Evolutionary conservation across 1,284 basidiomycete species (phyloP), one percentile per base, ranked within the genome.

Genomic region (Cutaneotrichosporon cavernicola): DNA sequence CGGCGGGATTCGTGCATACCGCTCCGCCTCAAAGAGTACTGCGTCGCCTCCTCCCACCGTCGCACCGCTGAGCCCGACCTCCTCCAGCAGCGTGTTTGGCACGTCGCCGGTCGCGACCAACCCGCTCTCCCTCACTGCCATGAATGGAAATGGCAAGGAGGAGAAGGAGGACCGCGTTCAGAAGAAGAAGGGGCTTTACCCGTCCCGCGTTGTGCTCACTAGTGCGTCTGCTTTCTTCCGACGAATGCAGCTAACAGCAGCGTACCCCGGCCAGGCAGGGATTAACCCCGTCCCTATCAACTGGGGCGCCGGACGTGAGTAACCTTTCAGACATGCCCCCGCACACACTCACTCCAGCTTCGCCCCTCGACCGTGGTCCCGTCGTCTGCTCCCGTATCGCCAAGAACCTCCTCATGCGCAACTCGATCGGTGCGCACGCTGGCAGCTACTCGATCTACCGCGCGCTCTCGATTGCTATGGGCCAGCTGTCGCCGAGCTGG

Each of bases 371-470:
- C 22, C 89, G 95, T 30, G 95, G 96, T 0, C 92, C 95, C 5
- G 85, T 98, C 68, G 87, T 98, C 62, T 93, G 91, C 72, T 93
- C 91, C 1, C 89, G 96, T 36, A 88, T 95, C 50, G 87, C 89
- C 0, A 85, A 86, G 34, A 89, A 89, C 58, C 90, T 97, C 81
- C 94, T 94, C 79, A 85, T 89, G 64, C 89, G 95, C 62, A 98
- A 97, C 79, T 90, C 95, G 13, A 86, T 98, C 75, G 95, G 95
- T 14, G 94, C 96, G 0, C 94, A 97, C 76, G 89, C 89, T 0
- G 95, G 94, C 13, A 91, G 89, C 2, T 98, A 98, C 81, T 93
- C 90, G 11, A 92, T 97, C 80, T 98, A 97, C 80, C 88, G 92
- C 52, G 92, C 95, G 0, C 85, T 98, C 13, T 88, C 90, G 11